A percentile compares a stretch with the other conserved stretches of the same genome.
These are phyloP conservation scores for Coccomyxa sp. DNA, from an alignment of 139 green algal genomes.

Conservation along the genomic window DNA sequence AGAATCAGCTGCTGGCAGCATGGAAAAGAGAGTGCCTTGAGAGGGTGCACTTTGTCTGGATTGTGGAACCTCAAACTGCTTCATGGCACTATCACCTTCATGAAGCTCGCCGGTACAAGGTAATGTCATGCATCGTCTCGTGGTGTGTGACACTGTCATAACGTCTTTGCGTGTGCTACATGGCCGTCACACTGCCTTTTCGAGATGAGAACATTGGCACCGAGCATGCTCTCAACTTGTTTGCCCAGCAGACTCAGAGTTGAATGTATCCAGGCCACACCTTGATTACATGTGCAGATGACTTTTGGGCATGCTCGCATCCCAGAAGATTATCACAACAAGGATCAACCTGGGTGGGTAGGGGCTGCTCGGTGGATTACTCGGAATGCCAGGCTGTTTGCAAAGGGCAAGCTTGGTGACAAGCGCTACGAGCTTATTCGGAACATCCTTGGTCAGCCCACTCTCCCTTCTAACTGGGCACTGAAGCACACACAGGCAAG, in stretches of 20 bases:
- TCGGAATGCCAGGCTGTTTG: conserved; percentile 20
- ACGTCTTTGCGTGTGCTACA: too few relatives aligned
- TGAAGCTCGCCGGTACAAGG: conserved; percentile 18
- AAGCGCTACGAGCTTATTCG: conserved; percentile 16
- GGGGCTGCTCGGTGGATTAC: conserved; percentile 25
- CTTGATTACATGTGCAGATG: conserved; percentile 12
- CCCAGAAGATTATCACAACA: conserved; percentile 10
- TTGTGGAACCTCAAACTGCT: conserved; percentile 25
- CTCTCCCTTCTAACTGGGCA: background rate
- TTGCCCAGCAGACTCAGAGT: too few relatives aligned
- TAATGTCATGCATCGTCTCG: too few relatives aligned
- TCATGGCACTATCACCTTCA: conserved; percentile 35
- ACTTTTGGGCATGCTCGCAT: conserved; percentile 16
- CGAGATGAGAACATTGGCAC: background rate
- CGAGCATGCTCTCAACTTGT: background rate
- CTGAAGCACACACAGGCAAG: background rate
- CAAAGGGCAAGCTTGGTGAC: conserved; percentile 24
- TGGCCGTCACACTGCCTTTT: too few relatives aligned
- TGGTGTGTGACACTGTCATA: too few relatives aligned
- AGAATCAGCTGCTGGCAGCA: conserved; percentile 10
- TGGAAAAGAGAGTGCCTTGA: conserved; percentile 21
- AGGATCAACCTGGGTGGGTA: conserved; percentile 5
- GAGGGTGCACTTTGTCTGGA: conserved; percentile 30
- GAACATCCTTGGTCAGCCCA: conserved; percentile 20
- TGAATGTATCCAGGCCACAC: too few relatives aligned